Conservation (phyloP, 768 basidiomycete species). For the Boletus rubescentipes region DNA sequence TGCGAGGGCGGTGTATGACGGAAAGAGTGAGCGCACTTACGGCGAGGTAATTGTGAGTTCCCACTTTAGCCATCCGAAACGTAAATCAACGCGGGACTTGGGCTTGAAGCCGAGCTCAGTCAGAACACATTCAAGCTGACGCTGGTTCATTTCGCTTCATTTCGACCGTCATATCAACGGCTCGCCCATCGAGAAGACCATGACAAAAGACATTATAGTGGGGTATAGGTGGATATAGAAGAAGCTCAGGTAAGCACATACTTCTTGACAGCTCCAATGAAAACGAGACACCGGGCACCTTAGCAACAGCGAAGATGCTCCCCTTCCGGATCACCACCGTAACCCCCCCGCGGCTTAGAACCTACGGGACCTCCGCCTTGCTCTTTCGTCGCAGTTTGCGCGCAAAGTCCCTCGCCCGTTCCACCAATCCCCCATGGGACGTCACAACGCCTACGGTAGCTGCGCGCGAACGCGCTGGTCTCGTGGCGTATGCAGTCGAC, state of each 20-base stretch:
- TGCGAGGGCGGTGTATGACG: constrained; percentile 17
- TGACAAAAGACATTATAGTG: constrained; percentile 12
- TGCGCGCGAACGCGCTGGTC: constrained; percentile 35
- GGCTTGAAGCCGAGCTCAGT: constrained; percentile 12
- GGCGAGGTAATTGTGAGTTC: constrained; percentile 19
- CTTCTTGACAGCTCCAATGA: constrained; percentile 13
- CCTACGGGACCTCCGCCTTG: constrained; percentile 15
- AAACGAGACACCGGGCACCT: constrained; percentile 20
- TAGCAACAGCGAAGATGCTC: constrained; percentile 26
- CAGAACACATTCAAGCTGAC: constrained; percentile 1
- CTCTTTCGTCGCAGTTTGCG: constrained; percentile 44
- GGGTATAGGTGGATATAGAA: constrained; percentile 29
- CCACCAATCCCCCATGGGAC: constrained; percentile 31
- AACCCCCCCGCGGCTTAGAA: constrained; percentile 12
- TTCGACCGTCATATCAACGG: constrained; percentile 14
- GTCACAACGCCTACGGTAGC: constrained; percentile 33
- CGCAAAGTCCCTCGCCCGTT: constrained; percentile 42
- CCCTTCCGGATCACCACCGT: constrained; percentile 17
- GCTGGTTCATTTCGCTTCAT: constrained; percentile 19
- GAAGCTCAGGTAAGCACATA: constrained; percentile 16
- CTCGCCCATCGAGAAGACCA: constrained; percentile 13
- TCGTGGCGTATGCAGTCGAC: constrained; percentile 23
- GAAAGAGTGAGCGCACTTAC: constrained; percentile 7
- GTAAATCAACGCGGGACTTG: constrained; percentile 22
- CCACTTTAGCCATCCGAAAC: constrained; percentile 19